These are phyloP conservation scores for Boechera divaricarpa DNA, from an alignment of 345 rosid genomes.

Conservation along the genomic window DNA sequence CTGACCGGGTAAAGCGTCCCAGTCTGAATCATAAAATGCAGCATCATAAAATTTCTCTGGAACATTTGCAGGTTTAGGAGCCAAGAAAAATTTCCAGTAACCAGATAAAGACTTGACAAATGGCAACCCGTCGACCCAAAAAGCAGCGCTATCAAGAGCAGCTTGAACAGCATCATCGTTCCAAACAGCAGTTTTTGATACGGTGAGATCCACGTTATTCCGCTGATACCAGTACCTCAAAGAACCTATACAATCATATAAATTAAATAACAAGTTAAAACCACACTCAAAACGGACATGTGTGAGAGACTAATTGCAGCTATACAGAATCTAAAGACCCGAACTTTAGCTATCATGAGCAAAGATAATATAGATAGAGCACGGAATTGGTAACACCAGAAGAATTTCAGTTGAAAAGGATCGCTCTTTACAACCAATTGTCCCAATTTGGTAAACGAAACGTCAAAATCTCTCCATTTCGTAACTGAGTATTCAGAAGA, in stretches of 20 bases:
- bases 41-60: conserved; percentile 63
- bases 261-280: conserved; percentile 5
- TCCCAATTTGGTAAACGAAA: conserved; percentile 1
- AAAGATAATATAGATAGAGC: background rate
- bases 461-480: background rate
- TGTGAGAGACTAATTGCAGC: background rate
- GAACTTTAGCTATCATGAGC: conserved; percentile 15
- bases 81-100: conserved; percentile 86
- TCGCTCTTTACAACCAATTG: conserved; percentile 7
- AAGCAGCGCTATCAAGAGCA: conserved; percentile 78
- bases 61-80: conserved; percentile 63
- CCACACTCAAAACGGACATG: background rate
- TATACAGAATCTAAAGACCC: conserved; percentile 18
- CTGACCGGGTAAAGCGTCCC: conserved; percentile 82
- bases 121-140: conserved; percentile 84
- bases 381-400: background rate
- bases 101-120: conserved; percentile 87
- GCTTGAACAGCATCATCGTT: conserved; percentile 78
- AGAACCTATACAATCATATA: conserved; percentile 57
- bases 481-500: background rate
- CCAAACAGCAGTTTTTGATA: conserved; percentile 82
- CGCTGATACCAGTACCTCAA: conserved; percentile 84
- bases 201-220: conserved; percentile 69
- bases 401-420: background rate
- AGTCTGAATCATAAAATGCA: conserved; percentile 71